A percentile compares a stretch with the other conserved stretches of the same genome.
phyloP scores from a whole-genome alignment of 768 basidiomycete genomes.

The Strobilomyces echinocephalus region DNA sequence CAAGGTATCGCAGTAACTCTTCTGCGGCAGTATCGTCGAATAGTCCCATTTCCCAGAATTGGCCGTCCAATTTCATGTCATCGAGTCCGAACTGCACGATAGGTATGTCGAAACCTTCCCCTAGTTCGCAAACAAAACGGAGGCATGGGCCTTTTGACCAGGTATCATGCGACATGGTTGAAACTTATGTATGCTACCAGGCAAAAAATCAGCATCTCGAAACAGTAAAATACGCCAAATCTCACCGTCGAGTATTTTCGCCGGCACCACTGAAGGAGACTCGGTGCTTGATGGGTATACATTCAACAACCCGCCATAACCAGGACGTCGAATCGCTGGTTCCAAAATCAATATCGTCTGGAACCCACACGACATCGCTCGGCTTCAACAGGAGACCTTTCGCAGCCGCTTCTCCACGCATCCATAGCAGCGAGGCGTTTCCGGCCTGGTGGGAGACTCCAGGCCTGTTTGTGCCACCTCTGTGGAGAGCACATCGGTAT shows the following conservation, averaged over 20 bases:
- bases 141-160: constrained; percentile 26
- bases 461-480: constrained; percentile 8
- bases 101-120: constrained; percentile 24
- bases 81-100: neutral
- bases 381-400: constrained; percentile 25
- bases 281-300: constrained; percentile 23
- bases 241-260: constrained; percentile 17
- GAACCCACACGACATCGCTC: constrained; percentile 27
- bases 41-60: constrained; percentile 21
- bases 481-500: too few relatives aligned
- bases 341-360: constrained; percentile 24
- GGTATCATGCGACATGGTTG: constrained; percentile 27
- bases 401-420: constrained; percentile 28
- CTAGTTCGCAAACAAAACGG: constrained; percentile 21
- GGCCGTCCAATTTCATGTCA: constrained; percentile 3
- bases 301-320: constrained; percentile 16
- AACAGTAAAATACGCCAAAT: neutral
- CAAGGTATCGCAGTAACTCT: constrained; percentile 10
- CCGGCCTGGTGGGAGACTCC: constrained; percentile 21
- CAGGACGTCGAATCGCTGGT: constrained; percentile 16
- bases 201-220: neutral
- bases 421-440: constrained; percentile 31
- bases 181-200: constrained; percentile 11
- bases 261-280: constrained; percentile 19
- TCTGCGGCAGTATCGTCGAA: constrained; percentile 18